These are phyloP conservation scores for Murraya koenigii DNA, from an alignment of 345 rosid genomes.

Conservation along the genomic window DNA sequence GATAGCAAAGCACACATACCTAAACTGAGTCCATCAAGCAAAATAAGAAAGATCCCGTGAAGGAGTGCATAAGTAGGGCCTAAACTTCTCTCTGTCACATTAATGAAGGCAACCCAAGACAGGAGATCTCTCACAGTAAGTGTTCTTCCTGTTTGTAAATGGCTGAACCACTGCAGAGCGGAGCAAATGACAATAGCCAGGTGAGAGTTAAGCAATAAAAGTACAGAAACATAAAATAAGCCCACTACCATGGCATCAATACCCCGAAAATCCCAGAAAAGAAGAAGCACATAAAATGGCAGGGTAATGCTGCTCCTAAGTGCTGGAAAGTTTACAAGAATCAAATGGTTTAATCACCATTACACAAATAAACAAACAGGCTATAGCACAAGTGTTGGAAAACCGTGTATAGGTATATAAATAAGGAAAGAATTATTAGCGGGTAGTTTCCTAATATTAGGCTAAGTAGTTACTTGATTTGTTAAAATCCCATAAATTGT, in stretches of 20 bases:
- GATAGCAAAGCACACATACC: constrained; percentile 38
- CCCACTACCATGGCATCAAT: background rate
- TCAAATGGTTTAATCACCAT: background rate
- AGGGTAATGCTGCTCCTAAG: background rate
- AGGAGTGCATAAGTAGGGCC: constrained; percentile 60
- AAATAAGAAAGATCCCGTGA: constrained; percentile 89
- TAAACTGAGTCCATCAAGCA: constrained; percentile 88
- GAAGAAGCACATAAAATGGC: background rate
- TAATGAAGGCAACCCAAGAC: constrained; percentile 80
- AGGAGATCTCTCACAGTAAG: constrained; percentile 94
- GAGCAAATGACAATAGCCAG: constrained; percentile 18
- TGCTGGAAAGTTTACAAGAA: background rate
- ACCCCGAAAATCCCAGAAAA: background rate
- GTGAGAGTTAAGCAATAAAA: constrained; percentile 10
- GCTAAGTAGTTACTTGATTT: too few relatives aligned
- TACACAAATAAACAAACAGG: background rate
- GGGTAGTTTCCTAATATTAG: too few relatives aligned
- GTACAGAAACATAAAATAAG: background rate
- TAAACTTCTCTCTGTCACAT: constrained; percentile 48
- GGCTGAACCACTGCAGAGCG: constrained; percentile 73
- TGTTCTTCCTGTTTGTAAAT: constrained; percentile 63
- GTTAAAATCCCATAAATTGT: too few relatives aligned
- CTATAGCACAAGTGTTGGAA: background rate
- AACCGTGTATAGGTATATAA: too few relatives aligned
- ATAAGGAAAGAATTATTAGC: too few relatives aligned